Percentiles rank a stretch among this genome's conserved stretches.
Conservation (phyloP, 139 green algal genomes). For the Chlamydomonas schloesseri region DNA sequence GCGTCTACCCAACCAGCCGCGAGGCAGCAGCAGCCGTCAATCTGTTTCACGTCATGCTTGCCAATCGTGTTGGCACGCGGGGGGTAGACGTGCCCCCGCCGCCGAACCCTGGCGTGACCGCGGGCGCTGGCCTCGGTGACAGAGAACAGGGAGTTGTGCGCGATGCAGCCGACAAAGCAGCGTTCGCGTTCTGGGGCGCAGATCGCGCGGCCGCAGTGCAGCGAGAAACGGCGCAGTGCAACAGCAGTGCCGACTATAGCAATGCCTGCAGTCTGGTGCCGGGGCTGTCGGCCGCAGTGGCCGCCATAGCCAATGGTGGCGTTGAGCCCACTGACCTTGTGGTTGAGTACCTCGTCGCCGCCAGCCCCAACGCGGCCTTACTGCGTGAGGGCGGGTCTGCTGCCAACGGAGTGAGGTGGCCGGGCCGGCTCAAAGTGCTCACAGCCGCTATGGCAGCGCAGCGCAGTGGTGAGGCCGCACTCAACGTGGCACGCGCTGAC, state of each 20-base stretch:
- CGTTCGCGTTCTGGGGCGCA: no score
- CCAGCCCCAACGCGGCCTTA: neutral
- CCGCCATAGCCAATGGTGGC: neutral
- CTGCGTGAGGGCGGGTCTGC: neutral
- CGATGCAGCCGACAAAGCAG: no score
- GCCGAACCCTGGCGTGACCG: no score
- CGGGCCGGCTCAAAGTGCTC: neutral
- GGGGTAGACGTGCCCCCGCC: no score
- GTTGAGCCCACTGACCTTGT: neutral
- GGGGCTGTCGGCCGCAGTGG: neutral
- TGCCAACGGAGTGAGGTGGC: neutral
- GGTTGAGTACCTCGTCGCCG: neutral
- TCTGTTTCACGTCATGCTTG: no score
- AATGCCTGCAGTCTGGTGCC: neutral
- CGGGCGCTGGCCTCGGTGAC: no score
- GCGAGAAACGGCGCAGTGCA: no score
- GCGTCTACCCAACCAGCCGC: no score
- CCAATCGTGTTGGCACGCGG: no score
- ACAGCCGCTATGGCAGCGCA: neutral
- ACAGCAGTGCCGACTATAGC: neutral
- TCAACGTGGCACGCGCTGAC: neutral
- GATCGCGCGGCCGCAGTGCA: no score
- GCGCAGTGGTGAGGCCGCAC: neutral
- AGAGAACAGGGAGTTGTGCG: no score
- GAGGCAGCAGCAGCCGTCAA: no score